Conservation (phyloP, 2,329 filamentous ascomycete genomes). For the Alternaria triticimaculans region DNA sequence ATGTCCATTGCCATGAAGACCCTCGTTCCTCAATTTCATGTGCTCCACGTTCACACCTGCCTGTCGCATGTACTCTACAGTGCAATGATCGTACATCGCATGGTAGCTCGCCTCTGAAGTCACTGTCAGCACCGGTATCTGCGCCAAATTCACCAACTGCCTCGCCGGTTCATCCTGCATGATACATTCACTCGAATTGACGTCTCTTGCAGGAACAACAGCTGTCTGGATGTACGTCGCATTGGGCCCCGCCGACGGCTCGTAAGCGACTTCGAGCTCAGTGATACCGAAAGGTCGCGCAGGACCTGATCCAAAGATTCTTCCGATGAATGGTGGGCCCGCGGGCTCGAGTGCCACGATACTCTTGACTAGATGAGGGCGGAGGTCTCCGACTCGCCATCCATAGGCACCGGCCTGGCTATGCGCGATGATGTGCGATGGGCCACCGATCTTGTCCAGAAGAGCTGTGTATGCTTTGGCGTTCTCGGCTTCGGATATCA, state of each 20-base stretch:
- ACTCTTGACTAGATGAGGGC: conserved; percentile 56
- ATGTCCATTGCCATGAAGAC: conserved; percentile 65
- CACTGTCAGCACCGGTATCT: conserved; percentile 58
- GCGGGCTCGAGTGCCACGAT: conserved; percentile 62
- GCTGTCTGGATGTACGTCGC: conserved; percentile 29
- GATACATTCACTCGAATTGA: conserved; percentile 45
- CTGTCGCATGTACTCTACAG: conserved; percentile 59
- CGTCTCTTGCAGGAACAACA: conserved; percentile 28
- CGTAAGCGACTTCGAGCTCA: conserved; percentile 40
- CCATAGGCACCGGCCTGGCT: conserved; percentile 57
- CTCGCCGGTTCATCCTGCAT: conserved; percentile 51
- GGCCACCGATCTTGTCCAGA: conserved; percentile 53
- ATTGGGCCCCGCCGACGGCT: conserved; percentile 36
- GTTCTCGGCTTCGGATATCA: conserved; percentile 40
- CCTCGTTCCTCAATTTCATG: conserved; percentile 57
- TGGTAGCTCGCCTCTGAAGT: conserved; percentile 64
- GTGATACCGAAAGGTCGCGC: conserved; percentile 45
- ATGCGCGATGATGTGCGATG: conserved; percentile 57
- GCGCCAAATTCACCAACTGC: conserved; percentile 57
- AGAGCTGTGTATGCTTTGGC: conserved; percentile 52
- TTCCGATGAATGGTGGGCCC: conserved; percentile 56
- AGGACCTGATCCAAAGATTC: conserved; percentile 15
- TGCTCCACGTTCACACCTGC: conserved; percentile 34
- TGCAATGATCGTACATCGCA: conserved; percentile 62
- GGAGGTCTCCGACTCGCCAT: conserved; percentile 58